Evolutionary conservation across 164 flowering plant species (phyloP).

Genomic region (Litsea cubeba): DNA sequence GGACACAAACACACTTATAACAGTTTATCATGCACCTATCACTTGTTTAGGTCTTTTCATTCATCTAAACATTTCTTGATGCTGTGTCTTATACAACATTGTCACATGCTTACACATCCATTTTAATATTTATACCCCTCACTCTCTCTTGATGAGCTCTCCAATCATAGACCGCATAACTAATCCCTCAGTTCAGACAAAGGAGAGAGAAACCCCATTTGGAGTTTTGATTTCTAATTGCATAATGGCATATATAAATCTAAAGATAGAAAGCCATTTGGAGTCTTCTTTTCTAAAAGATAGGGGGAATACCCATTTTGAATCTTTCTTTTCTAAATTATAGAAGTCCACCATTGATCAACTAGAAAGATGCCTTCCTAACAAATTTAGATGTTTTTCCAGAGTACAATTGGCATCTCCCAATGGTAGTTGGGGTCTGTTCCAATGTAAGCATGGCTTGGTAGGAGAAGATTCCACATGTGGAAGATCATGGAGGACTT

Average conservation of each 20-base stretch:
- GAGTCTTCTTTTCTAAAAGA: neutral
- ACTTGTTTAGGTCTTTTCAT: neutral
- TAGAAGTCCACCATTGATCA: too few relatives aligned
- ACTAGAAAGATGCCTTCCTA: too few relatives aligned
- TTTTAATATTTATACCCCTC: conserved; percentile 4
- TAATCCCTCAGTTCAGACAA: neutral
- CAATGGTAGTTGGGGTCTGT: too few relatives aligned
- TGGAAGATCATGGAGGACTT: too few relatives aligned
- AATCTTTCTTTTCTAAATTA: too few relatives aligned
- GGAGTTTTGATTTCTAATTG: neutral
- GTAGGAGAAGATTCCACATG: too few relatives aligned
- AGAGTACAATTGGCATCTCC: too few relatives aligned
- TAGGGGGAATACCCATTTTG: too few relatives aligned
- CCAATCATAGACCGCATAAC: conserved; percentile 14
- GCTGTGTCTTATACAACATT: neutral
- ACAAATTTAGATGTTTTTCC: too few relatives aligned
- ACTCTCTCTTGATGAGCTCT: conserved; percentile 2
- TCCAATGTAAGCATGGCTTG: too few relatives aligned
- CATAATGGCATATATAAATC: too few relatives aligned
- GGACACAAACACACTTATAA: neutral
- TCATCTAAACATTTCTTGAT: conserved; percentile 10
- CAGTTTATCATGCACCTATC: neutral
- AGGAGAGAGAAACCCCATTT: neutral
- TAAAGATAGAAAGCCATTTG: neutral
- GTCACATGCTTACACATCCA: conserved; percentile 23